Evolutionary conservation across 2,329 filamentous ascomycete genomes (phyloP), one percentile per base, ranked within the genome.

Genomic region (Colletotrichum camelliae): DNA sequence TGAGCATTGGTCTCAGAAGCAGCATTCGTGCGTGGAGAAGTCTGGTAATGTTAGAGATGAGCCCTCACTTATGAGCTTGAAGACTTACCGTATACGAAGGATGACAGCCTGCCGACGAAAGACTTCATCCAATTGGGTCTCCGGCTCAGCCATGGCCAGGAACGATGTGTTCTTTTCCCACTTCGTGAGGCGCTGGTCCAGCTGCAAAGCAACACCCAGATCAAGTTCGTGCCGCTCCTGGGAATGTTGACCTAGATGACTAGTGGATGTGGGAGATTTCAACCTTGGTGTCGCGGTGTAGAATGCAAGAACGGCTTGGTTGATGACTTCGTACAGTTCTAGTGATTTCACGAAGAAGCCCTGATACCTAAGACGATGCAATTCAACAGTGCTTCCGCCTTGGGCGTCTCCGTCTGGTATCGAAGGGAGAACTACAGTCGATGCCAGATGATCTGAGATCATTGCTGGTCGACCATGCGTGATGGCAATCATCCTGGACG

Each of bases 301-400:
- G 4, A 84, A 79, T 0, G 78, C 80, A 6, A 80, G 74, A 48
- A 83, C 82, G 0, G 80, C 81, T 12, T 80, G 79, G 12, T 85
- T 81, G 7, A 83, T 84, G 16, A 86, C 83, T 39, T 85, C 84
- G n/a, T 85, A 85, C 0, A 86, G 77, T 39, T 82, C 80, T 5
- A 85, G 79, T 1, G 83, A 83, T 52, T 84, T 81, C 8, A 83
- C 81, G 31, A 85, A 84, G 71, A 85, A 85, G 9, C 81, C 70
- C 10, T 73, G 73, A 18, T 75, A 75, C 27, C 73, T 57, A 4
- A 73, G 72, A 7, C 43, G 29, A 21, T 70, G 70, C 60, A 66
- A 9, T 1, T 39, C 33, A 13, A 16, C 35, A 3, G 29, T 67
- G 18, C 61, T 27, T 5, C 31, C 35, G 48, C 33, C 29, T 16